Percentiles rank a stretch among this genome's conserved stretches.
Conservation (phyloP, 1,284 basidiomycete genomes). For the Boletellus sp. region DNA sequence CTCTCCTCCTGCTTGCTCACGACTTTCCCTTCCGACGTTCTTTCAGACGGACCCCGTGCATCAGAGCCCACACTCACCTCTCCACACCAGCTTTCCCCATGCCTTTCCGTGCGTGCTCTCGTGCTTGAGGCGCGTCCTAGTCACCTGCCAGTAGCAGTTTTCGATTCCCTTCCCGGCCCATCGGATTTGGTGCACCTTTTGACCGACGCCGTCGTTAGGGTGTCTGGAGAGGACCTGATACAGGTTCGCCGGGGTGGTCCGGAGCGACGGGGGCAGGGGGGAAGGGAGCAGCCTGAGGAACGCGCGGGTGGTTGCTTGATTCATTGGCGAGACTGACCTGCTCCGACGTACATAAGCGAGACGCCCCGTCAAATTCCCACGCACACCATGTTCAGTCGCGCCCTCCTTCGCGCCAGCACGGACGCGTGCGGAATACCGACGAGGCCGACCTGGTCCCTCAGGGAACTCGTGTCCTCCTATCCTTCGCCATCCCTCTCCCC, state of each 20-base stretch:
- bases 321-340: conserved; percentile 15
- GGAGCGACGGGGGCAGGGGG: conserved; percentile 55
- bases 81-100: conserved; percentile 76
- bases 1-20: conserved; percentile 34
- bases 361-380: conserved; percentile 20
- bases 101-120: conserved; percentile 74
- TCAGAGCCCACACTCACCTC: conserved; percentile 47
- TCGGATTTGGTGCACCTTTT: conserved; percentile 63
- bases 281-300: conserved; percentile 53
- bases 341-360: background rate
- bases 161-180: conserved; percentile 69
- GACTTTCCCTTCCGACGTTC: conserved; percentile 31
- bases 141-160: conserved; percentile 71
- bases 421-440: conserved; percentile 62
- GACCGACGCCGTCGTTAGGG: conserved; percentile 63
- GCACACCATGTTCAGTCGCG: background rate
- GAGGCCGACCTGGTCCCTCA: conserved; percentile 72
- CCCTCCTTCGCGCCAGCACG: conserved; percentile 27
- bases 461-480: conserved; percentile 69
- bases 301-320: conserved; percentile 36
- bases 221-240: conserved; percentile 69
- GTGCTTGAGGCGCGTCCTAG: conserved; percentile 61
- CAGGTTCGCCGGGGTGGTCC: conserved; percentile 53
- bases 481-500: conserved; percentile 59
- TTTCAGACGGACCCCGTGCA: background rate